Evolutionary conservation across 2,329 filamentous ascomycete species (phyloP), one percentile per base, ranked within the genome.

Genomic region (Thielaviopsis punctulata): DNA sequence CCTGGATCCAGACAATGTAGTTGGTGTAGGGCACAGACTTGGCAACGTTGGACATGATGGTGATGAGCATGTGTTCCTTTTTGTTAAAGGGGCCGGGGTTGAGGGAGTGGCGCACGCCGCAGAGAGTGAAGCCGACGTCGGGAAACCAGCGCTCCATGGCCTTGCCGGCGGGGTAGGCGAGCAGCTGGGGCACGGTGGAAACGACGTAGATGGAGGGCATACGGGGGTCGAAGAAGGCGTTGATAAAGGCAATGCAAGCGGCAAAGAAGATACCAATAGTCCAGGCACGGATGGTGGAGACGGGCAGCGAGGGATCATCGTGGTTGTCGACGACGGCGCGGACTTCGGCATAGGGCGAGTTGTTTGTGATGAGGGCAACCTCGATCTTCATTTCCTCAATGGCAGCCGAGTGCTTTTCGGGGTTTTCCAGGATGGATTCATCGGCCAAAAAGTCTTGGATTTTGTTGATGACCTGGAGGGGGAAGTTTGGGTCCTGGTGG

Each of bases 61-160:
- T 69, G 55, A 78, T 73, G 48, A 78, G 62, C 66, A 75, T 69
- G 61, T 77, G 73, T 60, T 77, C 73, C 61, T 77, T 77, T 59
- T 69, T 69, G 56, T 69, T 72, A 61, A 77, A 76, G 1, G 65
- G 68, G 0, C 72, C 71, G 0, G 73, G 71, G 58, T 75, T 75
- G 13, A 73, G 63, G 15, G 63, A 48, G 44, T 50, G 50, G 10
- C 44, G 47, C 7, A 49, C 48, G 39, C 63, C 56, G 2, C 66
- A 68, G 51, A 63, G 59, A n/a, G 2, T 61, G 70, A 53, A 76
- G 64, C 27, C 67, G 66, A 23, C 61, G 52, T 71, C 68, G 0
- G 73, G 73, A 45, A 77, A 61, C 13, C 64, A 56, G 48, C 62
- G 64, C 51, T 71, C 72, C 61, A 66, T 66, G 10, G 65, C 60